Conservation (phyloP, 495 filamentous ascomycete species). For the Wilcoxina mikolae region DNA sequence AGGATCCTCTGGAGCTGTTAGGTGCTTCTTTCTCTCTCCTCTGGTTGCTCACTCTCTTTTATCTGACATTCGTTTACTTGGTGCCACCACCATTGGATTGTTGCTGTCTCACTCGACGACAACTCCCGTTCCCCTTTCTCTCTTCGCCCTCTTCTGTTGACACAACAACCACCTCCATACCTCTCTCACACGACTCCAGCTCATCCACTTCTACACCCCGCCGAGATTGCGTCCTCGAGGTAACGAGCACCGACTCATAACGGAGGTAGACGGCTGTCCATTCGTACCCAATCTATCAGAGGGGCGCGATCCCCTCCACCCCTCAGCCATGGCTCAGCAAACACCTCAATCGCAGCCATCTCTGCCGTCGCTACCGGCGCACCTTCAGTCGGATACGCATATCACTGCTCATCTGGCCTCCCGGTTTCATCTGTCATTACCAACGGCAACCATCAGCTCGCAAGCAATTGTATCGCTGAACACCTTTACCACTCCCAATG, state of each 20-base stretch:
- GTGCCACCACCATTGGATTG: background rate
- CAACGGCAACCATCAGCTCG: conserved; percentile 73
- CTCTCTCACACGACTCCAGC: background rate
- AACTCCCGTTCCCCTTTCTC: conserved; percentile 3
- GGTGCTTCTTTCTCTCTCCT: too few species aligned
- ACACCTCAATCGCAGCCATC: conserved; percentile 76
- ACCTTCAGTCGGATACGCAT: conserved; percentile 92
- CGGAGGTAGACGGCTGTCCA: background rate
- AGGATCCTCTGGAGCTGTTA: too few species aligned
- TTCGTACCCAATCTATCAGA: background rate
- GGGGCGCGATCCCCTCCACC: conserved; percentile 2
- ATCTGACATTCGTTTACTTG: background rate
- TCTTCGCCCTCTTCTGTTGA: conserved; percentile 1
- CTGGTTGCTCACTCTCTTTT: background rate
- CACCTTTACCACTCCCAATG: conserved; percentile 68
- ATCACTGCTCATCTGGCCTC: conserved; percentile 90
- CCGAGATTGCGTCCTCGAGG: too few species aligned
- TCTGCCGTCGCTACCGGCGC: conserved; percentile 69
- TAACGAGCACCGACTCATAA: too few species aligned
- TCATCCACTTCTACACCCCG: background rate
- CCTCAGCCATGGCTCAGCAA: conserved; percentile 24
- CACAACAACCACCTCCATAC: background rate
- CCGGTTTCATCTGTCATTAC: conserved; percentile 79
- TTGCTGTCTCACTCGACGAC: conserved; percentile 5
- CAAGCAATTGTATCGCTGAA: conserved; percentile 83